Percentiles rank a stretch among this genome's conserved stretches.
Evolutionary conservation across 257 asterid species (phyloP).

Genomic region (Marsdenia floribunda): DNA sequence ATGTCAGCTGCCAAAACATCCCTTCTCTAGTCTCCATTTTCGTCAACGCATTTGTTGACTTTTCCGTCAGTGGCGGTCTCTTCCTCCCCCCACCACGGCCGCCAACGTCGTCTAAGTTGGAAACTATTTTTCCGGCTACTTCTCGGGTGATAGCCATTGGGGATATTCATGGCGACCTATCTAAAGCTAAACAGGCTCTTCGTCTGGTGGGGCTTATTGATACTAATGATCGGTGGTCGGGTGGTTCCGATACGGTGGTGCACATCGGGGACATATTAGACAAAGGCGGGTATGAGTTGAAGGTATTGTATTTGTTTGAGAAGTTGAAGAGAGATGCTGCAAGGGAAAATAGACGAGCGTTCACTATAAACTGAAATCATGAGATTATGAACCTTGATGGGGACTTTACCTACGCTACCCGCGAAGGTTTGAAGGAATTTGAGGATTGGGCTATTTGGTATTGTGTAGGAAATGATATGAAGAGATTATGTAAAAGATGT

Average conservation of each 20-base stretch:
- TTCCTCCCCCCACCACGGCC: conserved; percentile 38
- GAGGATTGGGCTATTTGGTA: conserved; percentile 73
- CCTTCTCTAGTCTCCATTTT: conserved; percentile 67
- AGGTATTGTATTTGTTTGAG: conserved; percentile 65
- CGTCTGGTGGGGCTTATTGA: conserved; percentile 65
- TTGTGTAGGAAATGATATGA: conserved; percentile 56
- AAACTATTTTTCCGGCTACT: conserved; percentile 58
- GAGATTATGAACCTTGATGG: conserved; percentile 86
- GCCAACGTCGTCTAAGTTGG: conserved; percentile 26
- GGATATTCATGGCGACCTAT: conserved; percentile 91
- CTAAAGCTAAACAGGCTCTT: conserved; percentile 67
- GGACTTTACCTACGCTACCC: conserved; percentile 60
- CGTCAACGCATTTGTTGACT: conserved; percentile 78
- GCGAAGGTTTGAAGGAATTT: conserved; percentile 58
- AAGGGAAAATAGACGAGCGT: conserved; percentile 58
- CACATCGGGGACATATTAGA: conserved; percentile 90
- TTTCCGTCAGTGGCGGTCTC: conserved; percentile 86
- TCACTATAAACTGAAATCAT: conserved; percentile 91
- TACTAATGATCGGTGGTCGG: conserved; percentile 61
- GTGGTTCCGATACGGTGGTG: conserved; percentile 75
- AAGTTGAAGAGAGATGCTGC: conserved; percentile 53
- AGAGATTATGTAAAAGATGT: conserved; percentile 43
- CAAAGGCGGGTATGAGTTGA: conserved; percentile 90
- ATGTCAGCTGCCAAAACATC: conserved; percentile 44
- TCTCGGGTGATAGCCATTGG: too few species aligned